These are phyloP conservation scores for Pichia sp. DNA, from an alignment of 1,139 yeast genomes.

Conservation along the genomic window DNA sequence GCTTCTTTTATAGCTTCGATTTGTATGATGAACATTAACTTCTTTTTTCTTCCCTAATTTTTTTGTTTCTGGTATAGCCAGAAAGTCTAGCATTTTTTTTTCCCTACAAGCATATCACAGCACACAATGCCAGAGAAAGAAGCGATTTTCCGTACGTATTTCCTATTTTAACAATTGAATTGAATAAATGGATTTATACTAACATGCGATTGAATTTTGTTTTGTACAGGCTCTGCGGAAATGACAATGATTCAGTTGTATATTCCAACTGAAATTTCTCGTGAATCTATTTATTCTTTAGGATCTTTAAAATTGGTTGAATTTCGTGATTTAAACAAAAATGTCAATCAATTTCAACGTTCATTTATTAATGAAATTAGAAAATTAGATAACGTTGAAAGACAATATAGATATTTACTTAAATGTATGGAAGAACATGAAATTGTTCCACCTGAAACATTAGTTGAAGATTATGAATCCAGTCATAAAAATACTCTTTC, in stretches of 20 bases:
- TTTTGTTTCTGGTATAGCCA: not conserved
- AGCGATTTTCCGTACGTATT: constrained; percentile 30
- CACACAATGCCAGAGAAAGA: constrained; percentile 19
- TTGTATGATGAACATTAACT: not conserved
- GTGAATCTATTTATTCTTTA: constrained; percentile 58
- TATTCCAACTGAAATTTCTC: constrained; percentile 62
- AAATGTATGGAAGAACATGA: constrained; percentile 40
- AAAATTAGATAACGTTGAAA: constrained; percentile 59
- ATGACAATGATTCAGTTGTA: constrained; percentile 72
- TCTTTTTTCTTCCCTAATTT: not conserved
- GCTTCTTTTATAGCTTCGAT: not conserved
- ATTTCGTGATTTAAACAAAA: constrained; percentile 63
- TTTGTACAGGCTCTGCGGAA: constrained; percentile 52
- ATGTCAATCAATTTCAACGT: constrained; percentile 66
- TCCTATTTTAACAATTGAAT: not conserved
- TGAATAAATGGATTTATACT: not conserved
- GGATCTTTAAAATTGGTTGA: constrained; percentile 63
- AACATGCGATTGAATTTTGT: not conserved
- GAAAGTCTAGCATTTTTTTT: too few species aligned
- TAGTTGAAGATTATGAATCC: constrained; percentile 37
- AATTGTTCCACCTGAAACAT: constrained; percentile 40
- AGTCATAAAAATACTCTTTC: constrained; percentile 32
- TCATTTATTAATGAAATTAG: constrained; percentile 65
- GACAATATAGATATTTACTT: constrained; percentile 52
- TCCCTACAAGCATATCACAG: not conserved